These are phyloP conservation scores for Cryptosporidium baileyi DNA, from an alignment of 169 alveolate genomes.

Conservation along the genomic window DNA sequence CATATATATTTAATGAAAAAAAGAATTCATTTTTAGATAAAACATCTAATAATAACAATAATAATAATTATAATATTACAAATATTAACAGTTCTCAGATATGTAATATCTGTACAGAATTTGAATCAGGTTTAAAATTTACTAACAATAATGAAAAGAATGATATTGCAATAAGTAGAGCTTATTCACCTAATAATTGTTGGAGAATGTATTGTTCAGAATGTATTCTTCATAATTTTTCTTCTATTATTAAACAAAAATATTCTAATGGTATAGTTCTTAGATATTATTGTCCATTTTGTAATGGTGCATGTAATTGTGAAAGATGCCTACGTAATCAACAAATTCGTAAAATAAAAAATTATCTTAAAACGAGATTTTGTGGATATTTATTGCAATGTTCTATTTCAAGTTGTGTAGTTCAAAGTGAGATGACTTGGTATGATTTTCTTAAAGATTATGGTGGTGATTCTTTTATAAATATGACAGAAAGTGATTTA, in stretches of 20 bases:
- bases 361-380: slow-evolving; percentile 38
- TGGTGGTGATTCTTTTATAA: not conserved
- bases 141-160: not conserved
- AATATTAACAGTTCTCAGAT: slow-evolving; percentile 3
- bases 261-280: slow-evolving; percentile 52
- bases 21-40: not conserved
- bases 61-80: not conserved
- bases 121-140: not conserved
- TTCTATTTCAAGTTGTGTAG: slow-evolving; percentile 20
- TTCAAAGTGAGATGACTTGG: slow-evolving; percentile 33
- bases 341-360: slow-evolving; percentile 47
- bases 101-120: slow-evolving; percentile 25
- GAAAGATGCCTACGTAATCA: slow-evolving; percentile 65
- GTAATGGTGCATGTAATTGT: slow-evolving; percentile 60
- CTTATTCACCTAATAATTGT: slow-evolving; percentile 46
- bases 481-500: not conserved
- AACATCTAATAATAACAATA: not conserved
- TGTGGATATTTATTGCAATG: slow-evolving; percentile 34
- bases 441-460: slow-evolving; percentile 24
- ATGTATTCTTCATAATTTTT: slow-evolving; percentile 59
- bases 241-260: slow-evolving; percentile 55
- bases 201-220: slow-evolving; percentile 70
- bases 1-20: not conserved
- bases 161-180: slow-evolving; percentile 31
- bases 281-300: slow-evolving; percentile 60